Conservation (phyloP, 306 rosid genomes). For the Quillaja saponaria region DNA sequence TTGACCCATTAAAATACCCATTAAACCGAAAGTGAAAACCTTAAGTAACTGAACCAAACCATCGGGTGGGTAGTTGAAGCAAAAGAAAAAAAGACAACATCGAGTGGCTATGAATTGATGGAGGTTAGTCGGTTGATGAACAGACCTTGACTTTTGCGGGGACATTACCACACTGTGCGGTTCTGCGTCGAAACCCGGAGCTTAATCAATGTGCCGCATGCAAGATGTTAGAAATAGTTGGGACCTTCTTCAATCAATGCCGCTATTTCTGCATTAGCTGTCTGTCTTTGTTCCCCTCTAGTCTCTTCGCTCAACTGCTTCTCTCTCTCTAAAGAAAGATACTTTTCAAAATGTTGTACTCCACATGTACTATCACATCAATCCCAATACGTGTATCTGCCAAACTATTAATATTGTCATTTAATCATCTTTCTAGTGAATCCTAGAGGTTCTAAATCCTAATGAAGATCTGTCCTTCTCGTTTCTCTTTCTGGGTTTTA, state of each 20-base stretch:
- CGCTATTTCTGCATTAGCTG: not conserved
- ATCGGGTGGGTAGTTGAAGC: too few species aligned
- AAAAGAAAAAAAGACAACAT: too few species aligned
- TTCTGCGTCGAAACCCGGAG: too few species aligned
- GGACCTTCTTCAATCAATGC: slow-evolving; percentile 33
- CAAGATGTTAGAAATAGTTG: not conserved
- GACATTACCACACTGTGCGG: too few species aligned
- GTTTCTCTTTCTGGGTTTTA: not conserved
- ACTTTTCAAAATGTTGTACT: not conserved
- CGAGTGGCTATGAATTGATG: too few species aligned
- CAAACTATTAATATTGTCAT: slow-evolving; percentile 5
- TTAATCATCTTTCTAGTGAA: not conserved
- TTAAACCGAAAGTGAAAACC: too few species aligned
- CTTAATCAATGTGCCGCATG: too few species aligned
- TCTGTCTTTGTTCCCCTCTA: not conserved
- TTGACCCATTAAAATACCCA: too few species aligned
- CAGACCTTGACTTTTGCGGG: too few species aligned
- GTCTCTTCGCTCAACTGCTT: slow-evolving; percentile 8
- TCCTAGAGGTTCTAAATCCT: not conserved
- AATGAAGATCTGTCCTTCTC: not conserved
- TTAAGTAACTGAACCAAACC: too few species aligned
- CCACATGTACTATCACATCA: slow-evolving; percentile 11
- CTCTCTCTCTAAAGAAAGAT: not conserved
- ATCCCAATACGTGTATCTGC: not conserved
- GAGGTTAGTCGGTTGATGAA: too few species aligned